Conservation (phyloP, 441 rosid genomes). For the Adansonia grandidieri region DNA sequence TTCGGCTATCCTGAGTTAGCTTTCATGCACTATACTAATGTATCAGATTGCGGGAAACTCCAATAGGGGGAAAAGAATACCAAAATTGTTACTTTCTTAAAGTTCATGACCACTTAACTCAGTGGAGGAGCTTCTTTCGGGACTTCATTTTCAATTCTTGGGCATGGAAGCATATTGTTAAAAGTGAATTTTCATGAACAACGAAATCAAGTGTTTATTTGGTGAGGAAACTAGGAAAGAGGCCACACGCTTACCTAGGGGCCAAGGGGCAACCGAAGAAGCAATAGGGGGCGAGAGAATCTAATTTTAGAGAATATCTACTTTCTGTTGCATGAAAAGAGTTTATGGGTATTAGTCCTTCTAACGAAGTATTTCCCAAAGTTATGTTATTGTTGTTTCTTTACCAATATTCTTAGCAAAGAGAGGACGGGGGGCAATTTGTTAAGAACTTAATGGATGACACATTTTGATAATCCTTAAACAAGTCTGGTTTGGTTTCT, state of each 20-base stretch:
- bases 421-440: slow-evolving; percentile 21
- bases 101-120: slow-evolving; percentile 14
- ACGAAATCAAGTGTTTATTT: slow-evolving; percentile 18
- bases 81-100: slow-evolving; percentile 17
- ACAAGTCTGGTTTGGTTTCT: slow-evolving; percentile 2
- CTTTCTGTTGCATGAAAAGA: slow-evolving; percentile 25
- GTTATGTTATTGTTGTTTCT: slow-evolving; percentile 27
- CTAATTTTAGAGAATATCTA: slow-evolving; percentile 27
- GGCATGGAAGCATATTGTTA: slow-evolving; percentile 24
- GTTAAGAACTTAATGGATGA: not conserved
- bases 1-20: not conserved
- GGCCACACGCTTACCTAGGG: slow-evolving; percentile 17
- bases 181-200: slow-evolving; percentile 8
- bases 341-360: slow-evolving; percentile 29
- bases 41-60: not conserved
- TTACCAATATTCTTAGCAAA: slow-evolving; percentile 35
- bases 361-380: slow-evolving; percentile 31
- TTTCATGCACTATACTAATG: not conserved
- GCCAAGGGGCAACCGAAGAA: slow-evolving; percentile 5
- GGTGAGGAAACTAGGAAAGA: slow-evolving; percentile 23
- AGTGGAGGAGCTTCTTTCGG: slow-evolving; percentile 14
- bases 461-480: slow-evolving; percentile 4
- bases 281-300: slow-evolving; percentile 32
- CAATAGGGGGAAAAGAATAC: not conserved
- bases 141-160: slow-evolving; percentile 23